Evolutionary conservation across 805 yeast genomes (phyloP), one percentile per base, ranked within the genome.

Genomic region (Priceomyces haplophilus): DNA sequence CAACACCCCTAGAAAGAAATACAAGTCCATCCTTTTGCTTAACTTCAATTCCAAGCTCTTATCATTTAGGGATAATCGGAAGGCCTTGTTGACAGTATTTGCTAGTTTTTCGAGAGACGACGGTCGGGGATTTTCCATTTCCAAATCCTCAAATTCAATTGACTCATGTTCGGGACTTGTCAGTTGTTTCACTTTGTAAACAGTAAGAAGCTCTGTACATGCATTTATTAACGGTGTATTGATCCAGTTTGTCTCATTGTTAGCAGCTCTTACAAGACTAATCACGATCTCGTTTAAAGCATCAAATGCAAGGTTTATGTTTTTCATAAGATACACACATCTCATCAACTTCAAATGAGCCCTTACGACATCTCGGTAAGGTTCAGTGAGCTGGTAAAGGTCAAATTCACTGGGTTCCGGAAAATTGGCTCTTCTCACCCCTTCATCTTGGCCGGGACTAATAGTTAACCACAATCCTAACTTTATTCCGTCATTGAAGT

Each of bases 21-120:
- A 86, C 15, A 85, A 81, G 38, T 83, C 85, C 48, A 64, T 61
- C 53, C 82, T 73, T 55, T 85, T 84, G 46, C 83, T 78, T 11
- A 53, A 52, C 0, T 37, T 39, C 16, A 60, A 37, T 20, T 75
- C 76, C n/a, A 78, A 75, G 46, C 80, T 80, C 44, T 90, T 75
- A 61, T 89, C 97, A 48, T 85, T 86, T 34, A 89, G 67, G 48
- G 95, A 86, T 3, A 85, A 57, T 44, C 84, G 86, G 64, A 88
- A 85, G 5, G 90, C 77, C 46, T 80, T 74, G 59, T 88, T 88
- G 42, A 88, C 71, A 2, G 83, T 73, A 46, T 81, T 68, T 0
- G 87, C 82, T 33, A 86, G 75, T 35, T 68, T 70, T 43, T 81
- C 85, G 45, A 76, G 48, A 4, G 62, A 49, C 16, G 65, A 48